phyloP scores from a whole-genome alignment of 768 basidiomycete species.

The Artomyces pyxidatus region DNA sequence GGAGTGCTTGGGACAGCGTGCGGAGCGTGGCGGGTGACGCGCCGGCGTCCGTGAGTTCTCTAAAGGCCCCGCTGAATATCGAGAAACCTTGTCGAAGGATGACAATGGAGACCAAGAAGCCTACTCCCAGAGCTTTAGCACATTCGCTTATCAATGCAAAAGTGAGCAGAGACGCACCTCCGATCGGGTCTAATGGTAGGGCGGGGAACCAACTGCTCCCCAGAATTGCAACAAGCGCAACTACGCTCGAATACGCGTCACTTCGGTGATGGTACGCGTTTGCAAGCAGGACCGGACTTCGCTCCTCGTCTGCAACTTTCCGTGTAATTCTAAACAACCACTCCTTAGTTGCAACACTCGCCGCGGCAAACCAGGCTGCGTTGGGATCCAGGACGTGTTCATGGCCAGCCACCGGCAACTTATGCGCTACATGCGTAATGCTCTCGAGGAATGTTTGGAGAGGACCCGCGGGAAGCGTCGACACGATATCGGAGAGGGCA shows the following conservation, averaged over 20 bases:
- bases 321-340: constrained; percentile 89
- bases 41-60: constrained; percentile 80
- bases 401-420: constrained; percentile 39
- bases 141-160: no score
- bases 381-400: constrained; percentile 71
- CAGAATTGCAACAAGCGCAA: constrained; percentile 88
- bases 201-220: constrained; percentile 81
- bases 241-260: constrained; percentile 88
- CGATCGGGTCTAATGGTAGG: constrained; percentile 89
- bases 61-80: constrained; percentile 61
- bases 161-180: constrained; percentile 57
- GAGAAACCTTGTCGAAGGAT: constrained; percentile 73
- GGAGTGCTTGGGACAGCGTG: constrained; percentile 47
- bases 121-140: no score
- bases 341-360: constrained; percentile 79
- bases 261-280: constrained; percentile 98
- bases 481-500: constrained; percentile 57
- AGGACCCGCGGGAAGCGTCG: constrained; percentile 55
- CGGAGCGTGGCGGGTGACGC: constrained; percentile 48
- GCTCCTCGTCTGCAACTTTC: constrained; percentile 84
- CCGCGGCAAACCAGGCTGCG: constrained; percentile 92
- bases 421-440: constrained; percentile 46
- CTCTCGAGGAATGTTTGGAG: constrained; percentile 56
- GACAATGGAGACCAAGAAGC: constrained; percentile 81
- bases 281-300: constrained; percentile 86